These are phyloP conservation scores for Alternaria brassicicola DNA, from an alignment of 2,329 filamentous ascomycete genomes.

Conservation along the genomic window DNA sequence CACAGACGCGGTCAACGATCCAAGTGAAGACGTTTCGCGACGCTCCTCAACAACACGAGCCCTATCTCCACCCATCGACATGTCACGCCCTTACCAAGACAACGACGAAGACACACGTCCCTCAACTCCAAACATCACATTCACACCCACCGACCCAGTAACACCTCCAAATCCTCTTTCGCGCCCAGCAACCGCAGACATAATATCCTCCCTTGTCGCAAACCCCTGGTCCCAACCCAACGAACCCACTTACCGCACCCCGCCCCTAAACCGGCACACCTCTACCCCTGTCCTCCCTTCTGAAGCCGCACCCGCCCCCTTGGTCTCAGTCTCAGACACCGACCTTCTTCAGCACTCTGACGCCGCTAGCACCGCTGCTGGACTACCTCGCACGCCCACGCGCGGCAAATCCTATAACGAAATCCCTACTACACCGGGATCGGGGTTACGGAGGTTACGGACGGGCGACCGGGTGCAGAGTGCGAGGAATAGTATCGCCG, in stretches of 20 bases:
- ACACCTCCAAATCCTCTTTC: conserved; percentile 12
- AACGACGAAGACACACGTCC: conserved; percentile 21
- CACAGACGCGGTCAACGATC: conserved; percentile 33
- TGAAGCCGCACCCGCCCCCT: conserved; percentile 28
- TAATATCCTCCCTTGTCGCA: conserved; percentile 29
- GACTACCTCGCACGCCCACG: conserved; percentile 15
- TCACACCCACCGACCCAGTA: conserved; percentile 24
- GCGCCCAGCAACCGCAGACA: conserved; percentile 15
- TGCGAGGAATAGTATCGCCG: conserved; percentile 55
- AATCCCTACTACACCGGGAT: conserved; percentile 27
- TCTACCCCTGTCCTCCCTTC: conserved; percentile 41
- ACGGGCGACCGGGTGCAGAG: conserved; percentile 47
- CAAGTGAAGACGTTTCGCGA: conserved; percentile 13
- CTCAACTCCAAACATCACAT: conserved; percentile 32
- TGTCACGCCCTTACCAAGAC: conserved; percentile 32
- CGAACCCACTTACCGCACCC: conserved; percentile 4
- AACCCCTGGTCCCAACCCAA: conserved; percentile 40
- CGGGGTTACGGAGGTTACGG: conserved; percentile 31
- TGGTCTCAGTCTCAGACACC: conserved; percentile 24
- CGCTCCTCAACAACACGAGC: conserved; percentile 36
- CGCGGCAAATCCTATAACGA: conserved; percentile 20
- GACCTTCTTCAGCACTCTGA: conserved; percentile 7
- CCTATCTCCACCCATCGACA: conserved; percentile 30
- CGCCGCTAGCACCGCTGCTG: not conserved
- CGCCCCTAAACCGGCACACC: conserved; percentile 28